A percentile compares a stretch with the other conserved stretches of the same genome.
phyloP scores from a whole-genome alignment of 306 rosid species.

The Carpinus viminea region DNA sequence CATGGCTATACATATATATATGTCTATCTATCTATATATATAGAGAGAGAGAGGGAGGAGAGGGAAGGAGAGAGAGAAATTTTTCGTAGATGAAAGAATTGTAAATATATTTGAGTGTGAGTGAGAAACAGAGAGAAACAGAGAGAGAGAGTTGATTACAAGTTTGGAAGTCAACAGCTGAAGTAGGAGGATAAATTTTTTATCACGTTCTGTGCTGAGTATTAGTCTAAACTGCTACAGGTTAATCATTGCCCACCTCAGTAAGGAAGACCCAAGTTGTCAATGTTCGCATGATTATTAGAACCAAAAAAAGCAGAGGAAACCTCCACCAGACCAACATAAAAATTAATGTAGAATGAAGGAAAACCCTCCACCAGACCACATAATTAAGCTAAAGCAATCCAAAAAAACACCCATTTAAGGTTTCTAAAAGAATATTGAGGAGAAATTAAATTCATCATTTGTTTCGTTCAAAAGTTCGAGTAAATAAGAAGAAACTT shows the following conservation, averaged over 20 bases:
- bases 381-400: neutral
- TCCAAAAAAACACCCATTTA: neutral
- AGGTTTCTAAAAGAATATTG: too few species aligned
- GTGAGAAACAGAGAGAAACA: neutral
- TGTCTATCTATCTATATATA: too few species aligned
- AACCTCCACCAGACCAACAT: conserved; percentile 2
- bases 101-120: neutral
- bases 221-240: neutral
- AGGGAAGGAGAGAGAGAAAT: neutral
- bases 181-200: neutral
- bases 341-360: neutral
- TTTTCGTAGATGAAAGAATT: neutral
- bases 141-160: neutral
- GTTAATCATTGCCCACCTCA: neutral
- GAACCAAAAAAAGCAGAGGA: neutral
- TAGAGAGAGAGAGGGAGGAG: too few species aligned
- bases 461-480: too few species aligned
- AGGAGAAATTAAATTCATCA: too few species aligned
- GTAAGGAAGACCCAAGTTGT: neutral
- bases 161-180: neutral
- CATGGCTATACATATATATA: neutral
- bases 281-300: neutral
- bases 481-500: too few species aligned
- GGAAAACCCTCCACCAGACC: neutral
- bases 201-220: neutral